Evolutionary conservation across 306 rosid species (phyloP), one percentile per base, ranked within the genome.

Genomic region (Sicyos edulis): DNA sequence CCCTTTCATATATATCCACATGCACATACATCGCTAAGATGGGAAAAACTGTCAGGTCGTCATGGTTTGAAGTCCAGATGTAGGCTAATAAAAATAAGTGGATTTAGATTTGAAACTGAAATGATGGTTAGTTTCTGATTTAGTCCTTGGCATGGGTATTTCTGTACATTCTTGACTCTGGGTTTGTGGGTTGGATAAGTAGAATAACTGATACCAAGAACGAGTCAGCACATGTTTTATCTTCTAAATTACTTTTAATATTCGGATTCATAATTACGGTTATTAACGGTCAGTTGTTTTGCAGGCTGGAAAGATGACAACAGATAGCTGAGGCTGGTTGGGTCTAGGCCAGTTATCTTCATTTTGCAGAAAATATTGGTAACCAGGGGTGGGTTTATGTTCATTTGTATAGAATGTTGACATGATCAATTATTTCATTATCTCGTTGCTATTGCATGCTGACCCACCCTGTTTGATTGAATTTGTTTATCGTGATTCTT

Each of bases 301-400:
- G 15, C 70, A 63, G 70, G 52, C 29, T 63, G 29, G 16, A n/a
- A 17, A 63, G 52, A 40, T 40, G 52, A 50, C 26, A 15, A 37
- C 29, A 44, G 67, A 32, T 21, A 45, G 19, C 21, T 66, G 40
- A 13, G 29, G 10, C 70, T 63, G 51, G 16, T 63, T 9, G 26
- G 45, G 52, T 17, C 70, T 49, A 10, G 32, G 71, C 40, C 71
- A 66, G 29, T 21, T 20, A 66, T 65, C 55, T 42, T 42, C 37
- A n/a, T 44, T 44, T 45, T 2, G 37, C 71, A 11, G 71, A 45
- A 65, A 6, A 66, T 13, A 45, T 45, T 45, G 16, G 19, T 45
- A 66, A 6, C 37, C 10, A 21, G 4, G 32, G 54, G 55, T 66
- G 37, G 54, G 19, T 66, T 66, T 13, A 66, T 21, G 29, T 45